Evolutionary conservation across 371 early-diverging fungal species (phyloP), one percentile per base, ranked within the genome.

Genomic region (Mucor plumbeus): DNA sequence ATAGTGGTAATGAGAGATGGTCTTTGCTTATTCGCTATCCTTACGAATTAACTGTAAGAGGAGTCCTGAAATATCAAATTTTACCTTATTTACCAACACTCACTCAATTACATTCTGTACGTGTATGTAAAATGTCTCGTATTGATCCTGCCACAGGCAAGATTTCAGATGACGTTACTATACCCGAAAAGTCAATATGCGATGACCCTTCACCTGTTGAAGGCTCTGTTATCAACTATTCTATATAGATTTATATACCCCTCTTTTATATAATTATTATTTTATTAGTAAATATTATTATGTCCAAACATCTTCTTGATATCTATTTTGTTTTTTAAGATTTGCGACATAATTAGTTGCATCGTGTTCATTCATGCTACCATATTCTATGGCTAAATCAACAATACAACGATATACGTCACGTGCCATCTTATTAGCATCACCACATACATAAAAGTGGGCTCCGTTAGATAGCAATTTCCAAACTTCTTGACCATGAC

Each of bases 251-350:
- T n/a, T n/a, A 43, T 15, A 11, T 14, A 43, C 38, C 38, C 38
- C 38, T 10, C 38, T 15, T 15, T 43, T 43, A 15, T 43, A 15
- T 43, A 6, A 43, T 41, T 15, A 41, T 13, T 41, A 10, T 41
- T 15, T 14, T 41, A 41, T 1, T 26, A 26, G 26, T 43, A 43
- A 43, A 50, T 19, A 39, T 11, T 21, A 50, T 70, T 88, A 93
- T 63, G 87, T 82, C 99, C 99, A 97, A 10, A 97, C 95, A 85
- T 97, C 99, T 75, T 97, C 97, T 74, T 92, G 93, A 71, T 97
- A 98, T 43, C 95, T 90, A 39, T 92, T 91, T 44, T 87, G 83
- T 36, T 74, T 85, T 67, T 92, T 87, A 67, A 97, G 77, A 58
- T 92, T 88, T 70, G 96, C 95, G 54, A 97, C 83, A 84, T 90